Conservation (phyloP, 129 eudicot species). For the Oenanthe sinensis region DNA sequence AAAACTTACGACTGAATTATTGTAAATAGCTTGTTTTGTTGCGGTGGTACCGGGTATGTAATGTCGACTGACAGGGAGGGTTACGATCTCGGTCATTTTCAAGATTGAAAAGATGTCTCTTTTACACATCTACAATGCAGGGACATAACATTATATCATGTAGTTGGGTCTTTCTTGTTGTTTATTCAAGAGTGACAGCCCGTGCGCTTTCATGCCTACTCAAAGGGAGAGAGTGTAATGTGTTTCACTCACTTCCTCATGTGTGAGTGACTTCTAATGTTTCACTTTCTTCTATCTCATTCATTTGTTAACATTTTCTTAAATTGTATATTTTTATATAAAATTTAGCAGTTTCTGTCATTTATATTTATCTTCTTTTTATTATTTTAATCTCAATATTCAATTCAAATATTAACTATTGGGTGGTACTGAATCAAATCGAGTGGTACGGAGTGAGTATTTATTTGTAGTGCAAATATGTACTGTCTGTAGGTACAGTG, state of each 20-base stretch:
- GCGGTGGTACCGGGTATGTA: not conserved
- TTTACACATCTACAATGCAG: not conserved
- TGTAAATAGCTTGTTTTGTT: too few species aligned
- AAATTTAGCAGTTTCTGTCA: too few species aligned
- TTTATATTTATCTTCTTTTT: too few species aligned
- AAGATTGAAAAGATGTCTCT: constrained; percentile 8
- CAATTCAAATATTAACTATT: too few species aligned
- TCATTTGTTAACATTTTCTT: too few species aligned
- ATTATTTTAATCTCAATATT: too few species aligned
- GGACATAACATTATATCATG: not conserved
- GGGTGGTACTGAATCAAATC: too few species aligned
- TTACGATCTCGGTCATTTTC: constrained; percentile 1
- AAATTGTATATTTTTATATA: too few species aligned
- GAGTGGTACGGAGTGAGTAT: not conserved
- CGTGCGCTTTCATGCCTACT: constrained; percentile 5
- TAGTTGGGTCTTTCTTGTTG: constrained; percentile 17
- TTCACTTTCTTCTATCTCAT: too few species aligned
- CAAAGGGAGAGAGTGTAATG: too few species aligned
- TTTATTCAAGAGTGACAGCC: constrained; percentile 26
- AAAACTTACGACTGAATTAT: too few species aligned
- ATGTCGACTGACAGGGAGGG: not conserved
- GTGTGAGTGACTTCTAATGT: constrained; percentile 9
- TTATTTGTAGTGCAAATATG: not conserved
- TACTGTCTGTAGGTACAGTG: not conserved
- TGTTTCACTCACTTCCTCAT: constrained; percentile 10